These are phyloP conservation scores for Aspergillus nidulans DNA, from an alignment of 495 filamentous ascomycete genomes.

Conservation along the genomic window DNA sequence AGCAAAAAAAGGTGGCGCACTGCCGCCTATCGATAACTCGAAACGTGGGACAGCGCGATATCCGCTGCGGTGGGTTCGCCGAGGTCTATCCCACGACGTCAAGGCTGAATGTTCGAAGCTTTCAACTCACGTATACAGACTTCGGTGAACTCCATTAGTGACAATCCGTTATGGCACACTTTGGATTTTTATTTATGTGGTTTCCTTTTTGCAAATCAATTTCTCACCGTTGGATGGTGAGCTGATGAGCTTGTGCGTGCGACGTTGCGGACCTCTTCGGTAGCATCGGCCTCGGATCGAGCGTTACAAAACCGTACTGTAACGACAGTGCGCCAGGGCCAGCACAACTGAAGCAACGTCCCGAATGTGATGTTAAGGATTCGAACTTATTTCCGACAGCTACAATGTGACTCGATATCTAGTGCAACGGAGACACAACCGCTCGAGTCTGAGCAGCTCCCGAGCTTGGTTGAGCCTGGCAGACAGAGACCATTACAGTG, in stretches of 20 bases:
- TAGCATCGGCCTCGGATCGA: conserved; percentile 9
- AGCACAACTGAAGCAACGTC: not conserved
- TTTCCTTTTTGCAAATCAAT: not conserved
- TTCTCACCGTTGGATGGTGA: not conserved
- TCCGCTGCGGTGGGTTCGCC: conserved; percentile 3
- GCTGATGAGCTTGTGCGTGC: conserved; percentile 4
- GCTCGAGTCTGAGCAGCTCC: not conserved
- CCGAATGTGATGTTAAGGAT: not conserved
- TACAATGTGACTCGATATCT: not conserved
- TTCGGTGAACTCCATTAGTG: not conserved
- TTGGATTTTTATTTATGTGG: not conserved
- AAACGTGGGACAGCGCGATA: conserved; percentile 19
- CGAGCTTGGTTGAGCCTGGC: not conserved
- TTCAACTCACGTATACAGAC: not conserved
- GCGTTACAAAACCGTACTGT: conserved; percentile 13
- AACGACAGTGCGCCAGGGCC: not conserved
- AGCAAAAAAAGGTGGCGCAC: not conserved
- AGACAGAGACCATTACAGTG: not conserved
- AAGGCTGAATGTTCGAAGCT: conserved; percentile 1
- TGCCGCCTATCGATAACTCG: conserved; percentile 16
- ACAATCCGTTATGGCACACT: not conserved
- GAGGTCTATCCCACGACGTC: not conserved
- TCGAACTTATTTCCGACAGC: not conserved
- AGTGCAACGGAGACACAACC: not conserved
- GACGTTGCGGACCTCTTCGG: conserved; percentile 5